These are phyloP conservation scores for Pyricularia grisea DNA, from an alignment of 2,329 filamentous ascomycete genomes.

Conservation along the genomic window DNA sequence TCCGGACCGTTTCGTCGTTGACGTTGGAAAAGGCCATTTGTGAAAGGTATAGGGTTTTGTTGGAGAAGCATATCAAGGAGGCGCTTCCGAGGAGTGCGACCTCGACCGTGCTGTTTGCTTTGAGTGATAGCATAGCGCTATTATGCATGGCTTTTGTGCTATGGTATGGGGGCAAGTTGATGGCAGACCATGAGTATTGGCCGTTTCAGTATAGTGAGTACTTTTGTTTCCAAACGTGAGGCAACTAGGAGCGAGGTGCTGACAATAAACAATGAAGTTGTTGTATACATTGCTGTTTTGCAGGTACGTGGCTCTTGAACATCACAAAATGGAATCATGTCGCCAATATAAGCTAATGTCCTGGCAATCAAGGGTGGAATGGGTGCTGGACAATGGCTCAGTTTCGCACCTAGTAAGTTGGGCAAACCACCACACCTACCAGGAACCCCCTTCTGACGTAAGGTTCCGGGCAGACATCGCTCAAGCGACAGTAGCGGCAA, in stretches of 20 bases:
- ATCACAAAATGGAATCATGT: background rate
- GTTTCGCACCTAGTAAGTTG: slow-evolving; percentile 19
- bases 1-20: slow-evolving; percentile 51
- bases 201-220: slow-evolving; percentile 20
- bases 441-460: background rate
- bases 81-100: slow-evolving; percentile 21
- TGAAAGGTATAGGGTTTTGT: slow-evolving; percentile 23
- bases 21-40: slow-evolving; percentile 51
- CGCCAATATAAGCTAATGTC: background rate
- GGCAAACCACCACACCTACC: background rate
- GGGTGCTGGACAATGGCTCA: slow-evolving; percentile 22
- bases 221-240: no score
- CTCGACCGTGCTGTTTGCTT: slow-evolving; percentile 22
- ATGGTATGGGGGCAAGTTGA: slow-evolving; percentile 32
- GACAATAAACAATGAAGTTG: slow-evolving; percentile 9
- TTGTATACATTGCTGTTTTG: slow-evolving; percentile 23
- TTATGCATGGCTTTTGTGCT: slow-evolving; percentile 49
- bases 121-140: slow-evolving; percentile 36
- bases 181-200: slow-evolving; percentile 19
- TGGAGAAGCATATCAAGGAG: slow-evolving; percentile 22
- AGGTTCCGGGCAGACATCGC: slow-evolving; percentile 16
- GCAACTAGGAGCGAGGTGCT: background rate
- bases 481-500: slow-evolving; percentile 19
- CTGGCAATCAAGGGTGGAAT: slow-evolving; percentile 15
- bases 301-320: slow-evolving; percentile 12